Base-by-base conservation (phyloP, 371 early-diverging fungal species). In the Chytridium lagenaria region DNA sequence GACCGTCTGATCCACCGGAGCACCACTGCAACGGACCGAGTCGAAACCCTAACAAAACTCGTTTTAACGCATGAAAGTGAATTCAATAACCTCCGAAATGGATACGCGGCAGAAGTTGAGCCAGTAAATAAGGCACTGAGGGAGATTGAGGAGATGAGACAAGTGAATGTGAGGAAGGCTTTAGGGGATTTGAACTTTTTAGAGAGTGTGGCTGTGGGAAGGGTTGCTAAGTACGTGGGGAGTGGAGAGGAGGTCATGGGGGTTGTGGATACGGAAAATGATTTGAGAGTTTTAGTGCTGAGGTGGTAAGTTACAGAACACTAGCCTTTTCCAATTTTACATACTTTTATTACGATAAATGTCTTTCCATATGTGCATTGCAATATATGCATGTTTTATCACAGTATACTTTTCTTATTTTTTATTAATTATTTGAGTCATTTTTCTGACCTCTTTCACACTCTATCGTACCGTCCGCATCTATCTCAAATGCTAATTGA, bases 201-300 rank as follows among this genome's bases (percentile, higher is more conserved):
- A 5, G 55, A 52, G 55, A 52, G 55, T 26, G 55, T 52, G 5
- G 26, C n/a, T 5, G 55, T 52, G 12, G 55, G 16, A 23, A 52
- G 55, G 23, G 55, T 52, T 22, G 12, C 26, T 12, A 52, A 52
- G 55, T 23, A 52, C 26, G 26, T 52, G 7, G 26, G 26, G n/a
- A 52, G 16, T 7, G 55, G n/a, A 15, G 12, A 7, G 5, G 55
- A 52, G 5, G 7, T 52, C 23, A 52, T 52, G 7, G 12, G 16
- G 26, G 55, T 52, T 5, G 55, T 52, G 12, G 55, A 52, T 26
- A 52, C 55, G 55, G 55, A 52, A 26, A 52, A 52, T 26, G 55
- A 52, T 26, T 5, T 52, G 26, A 52, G 55, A 52, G 55, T 26
- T 52, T 52, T 23, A 52, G 55, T 52, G 55, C 55, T n/a, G 55